phyloP scores from a whole-genome alignment of 192 early-diverging fungal species.

The Umbelopsis vinacea region DNA sequence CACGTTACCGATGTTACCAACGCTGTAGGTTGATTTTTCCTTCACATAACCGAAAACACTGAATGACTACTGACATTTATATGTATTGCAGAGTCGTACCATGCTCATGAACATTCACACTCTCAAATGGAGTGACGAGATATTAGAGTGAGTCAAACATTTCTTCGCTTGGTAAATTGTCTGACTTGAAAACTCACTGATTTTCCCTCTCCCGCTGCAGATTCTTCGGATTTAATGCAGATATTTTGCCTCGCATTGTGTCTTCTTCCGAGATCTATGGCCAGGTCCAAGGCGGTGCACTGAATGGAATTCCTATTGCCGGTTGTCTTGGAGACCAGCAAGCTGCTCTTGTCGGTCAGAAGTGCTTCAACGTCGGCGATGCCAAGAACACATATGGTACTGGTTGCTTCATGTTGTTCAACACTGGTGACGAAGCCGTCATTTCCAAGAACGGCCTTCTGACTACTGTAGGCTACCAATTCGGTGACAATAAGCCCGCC shows the following conservation, averaged over 20 bases:
- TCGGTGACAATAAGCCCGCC: conserved; percentile 70
- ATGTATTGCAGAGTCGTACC: conserved; percentile 60
- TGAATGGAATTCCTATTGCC: conserved; percentile 78
- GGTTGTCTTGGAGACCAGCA: conserved; percentile 96
- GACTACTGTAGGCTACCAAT: conserved; percentile 89
- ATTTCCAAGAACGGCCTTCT: conserved; percentile 83
- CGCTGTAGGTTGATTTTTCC: conserved; percentile 47
- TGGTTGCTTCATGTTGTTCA: conserved; percentile 96
- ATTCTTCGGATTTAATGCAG: conserved; percentile 42
- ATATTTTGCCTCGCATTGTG: conserved; percentile 80
- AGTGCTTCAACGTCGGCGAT: conserved; percentile 84
- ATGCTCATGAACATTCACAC: conserved; percentile 92
- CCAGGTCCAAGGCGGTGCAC: conserved; percentile 54
- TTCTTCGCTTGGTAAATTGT: not conserved
- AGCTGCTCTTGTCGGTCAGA: conserved; percentile 93
- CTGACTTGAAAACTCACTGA: not conserved
- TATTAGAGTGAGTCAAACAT: conserved; percentile 40
- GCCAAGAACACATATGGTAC: conserved; percentile 98
- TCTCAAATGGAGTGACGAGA: conserved; percentile 80
- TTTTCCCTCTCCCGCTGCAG: not conserved
- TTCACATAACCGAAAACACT: not conserved
- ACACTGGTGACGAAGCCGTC: conserved; percentile 80
- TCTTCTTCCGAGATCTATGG: conserved; percentile 86
- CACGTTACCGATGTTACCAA: conserved; percentile 94
- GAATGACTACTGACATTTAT: not conserved